Evolutionary conservation across 441 rosid genomes (phyloP).

Genomic region (Jatropha multifida): DNA sequence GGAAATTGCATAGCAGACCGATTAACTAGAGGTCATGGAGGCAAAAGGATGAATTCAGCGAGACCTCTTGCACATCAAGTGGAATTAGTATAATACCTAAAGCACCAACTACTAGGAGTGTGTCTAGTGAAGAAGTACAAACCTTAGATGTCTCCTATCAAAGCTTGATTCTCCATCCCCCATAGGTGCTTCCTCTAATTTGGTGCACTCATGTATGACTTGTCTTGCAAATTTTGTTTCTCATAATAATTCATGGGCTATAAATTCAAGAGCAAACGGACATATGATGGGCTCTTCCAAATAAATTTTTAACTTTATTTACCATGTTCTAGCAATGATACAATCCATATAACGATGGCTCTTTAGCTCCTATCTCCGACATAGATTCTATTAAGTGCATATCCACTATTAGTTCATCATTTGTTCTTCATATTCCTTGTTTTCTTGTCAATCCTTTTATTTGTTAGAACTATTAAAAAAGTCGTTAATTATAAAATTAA

Average conservation of each 20-base stretch:
- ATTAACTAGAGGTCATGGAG: background rate
- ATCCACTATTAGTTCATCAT: background rate
- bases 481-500: background rate
- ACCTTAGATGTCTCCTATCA: no score
- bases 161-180: background rate
- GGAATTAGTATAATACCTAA: no score
- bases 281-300: background rate
- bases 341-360: background rate
- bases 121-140: background rate
- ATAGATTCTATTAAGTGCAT: background rate
- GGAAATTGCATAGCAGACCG: background rate
- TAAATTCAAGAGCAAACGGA: background rate
- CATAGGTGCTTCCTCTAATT: background rate
- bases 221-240: background rate
- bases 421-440: background rate
- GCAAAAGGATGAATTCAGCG: background rate
- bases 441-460: background rate
- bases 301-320: background rate
- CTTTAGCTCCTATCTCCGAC: background rate
- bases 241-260: background rate
- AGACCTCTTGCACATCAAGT: background rate
- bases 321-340: background rate
- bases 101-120: background rate
- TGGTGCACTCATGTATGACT: background rate
- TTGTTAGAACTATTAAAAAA: background rate